Percentiles rank a stretch among this genome's conserved stretches.
Conservation (phyloP, 2,329 filamentous ascomycete genomes). For the Stylonectria norvegica region DNA sequence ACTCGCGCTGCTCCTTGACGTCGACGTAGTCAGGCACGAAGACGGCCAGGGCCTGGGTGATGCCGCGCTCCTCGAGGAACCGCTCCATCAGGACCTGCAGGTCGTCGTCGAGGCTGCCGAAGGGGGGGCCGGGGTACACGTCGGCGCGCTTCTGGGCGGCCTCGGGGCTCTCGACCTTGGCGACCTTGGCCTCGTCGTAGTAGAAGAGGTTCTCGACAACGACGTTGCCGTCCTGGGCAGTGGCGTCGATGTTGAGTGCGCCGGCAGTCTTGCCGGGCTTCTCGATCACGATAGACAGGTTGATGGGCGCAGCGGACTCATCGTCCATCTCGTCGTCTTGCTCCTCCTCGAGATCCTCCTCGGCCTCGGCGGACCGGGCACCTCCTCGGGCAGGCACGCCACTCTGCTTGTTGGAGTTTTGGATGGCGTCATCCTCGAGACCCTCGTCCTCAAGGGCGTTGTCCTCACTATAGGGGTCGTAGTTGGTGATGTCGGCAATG, state of each 20-base stretch:
- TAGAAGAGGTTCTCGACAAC: slow-evolving; percentile 88
- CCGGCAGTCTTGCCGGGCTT: slow-evolving; percentile 70
- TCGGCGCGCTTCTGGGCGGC: slow-evolving; percentile 71
- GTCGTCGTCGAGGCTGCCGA: slow-evolving; percentile 92
- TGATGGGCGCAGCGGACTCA: slow-evolving; percentile 69
- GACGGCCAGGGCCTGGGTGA: slow-evolving; percentile 79
- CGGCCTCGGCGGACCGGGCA: slow-evolving; percentile 17
- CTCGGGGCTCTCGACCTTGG: slow-evolving; percentile 72
- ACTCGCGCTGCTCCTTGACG: slow-evolving; percentile 98
- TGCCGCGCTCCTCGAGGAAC: slow-evolving; percentile 90
- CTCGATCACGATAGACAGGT: slow-evolving; percentile 82
- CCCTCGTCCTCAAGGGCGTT: slow-evolving; percentile 39
- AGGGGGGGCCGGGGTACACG: slow-evolving; percentile 86
- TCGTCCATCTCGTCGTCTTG: slow-evolving; percentile 51
- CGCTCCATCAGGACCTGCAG: slow-evolving; percentile 88
- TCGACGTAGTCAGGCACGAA: slow-evolving; percentile 97
- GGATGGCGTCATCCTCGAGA: slow-evolving; percentile 38
- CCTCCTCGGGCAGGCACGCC: slow-evolving; percentile 53
- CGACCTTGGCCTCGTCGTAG: slow-evolving; percentile 74
- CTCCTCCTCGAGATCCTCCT: slow-evolving; percentile 47
- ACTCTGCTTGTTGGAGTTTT: slow-evolving; percentile 54
- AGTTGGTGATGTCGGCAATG: slow-evolving; percentile 40
- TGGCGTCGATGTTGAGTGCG: slow-evolving; percentile 80
- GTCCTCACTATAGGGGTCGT: slow-evolving; percentile 38
- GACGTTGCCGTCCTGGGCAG: slow-evolving; percentile 81